Base-by-base conservation (phyloP, 106 monocot species). In the Vanilla planifolia region DNA sequence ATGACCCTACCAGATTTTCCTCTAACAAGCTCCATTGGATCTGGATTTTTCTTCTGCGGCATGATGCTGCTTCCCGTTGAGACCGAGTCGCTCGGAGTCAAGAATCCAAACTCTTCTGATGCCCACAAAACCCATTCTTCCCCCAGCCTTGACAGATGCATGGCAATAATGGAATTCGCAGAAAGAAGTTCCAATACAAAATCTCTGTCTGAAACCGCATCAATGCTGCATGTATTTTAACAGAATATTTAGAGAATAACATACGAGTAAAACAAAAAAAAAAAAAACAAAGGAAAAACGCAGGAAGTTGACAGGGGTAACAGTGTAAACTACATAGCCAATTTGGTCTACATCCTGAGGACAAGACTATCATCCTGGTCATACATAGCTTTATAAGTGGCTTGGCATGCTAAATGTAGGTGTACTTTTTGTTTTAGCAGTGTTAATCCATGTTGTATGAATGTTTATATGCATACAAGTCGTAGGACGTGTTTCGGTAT, bases 51-150 rank as follows among this genome's bases (percentile, higher is more conserved):
- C 78, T 90, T 95, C 40, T 95, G 95, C 40, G 95, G 90, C 90
- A 95, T 96, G 23, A 96, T 96, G 43, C 79, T 87, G 70, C 90
- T 91, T 53, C 96, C 96, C 17, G 86, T 83, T 46, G 91, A 79
- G 48, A 96, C 84, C 11, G 73, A 60, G 34, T 96, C 96, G 65
- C 84, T 96, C 14, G 96, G 83, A 6, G 73, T 75, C 55, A 96
- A 69, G 73, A 96, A 96, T 19, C 96, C 96, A 74, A 96, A 96
- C 53, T 96, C 96, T 44, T 96, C 96, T 56, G 96, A 91, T 37
- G 96, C 90, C 96, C 96, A 96, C 14, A 96, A 56, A 50, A 96
- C 96, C 96, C 96, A 96, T 60, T 96, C 96, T 65, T 96, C 96
- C 26, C 90, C 96, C 24, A 96, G 80, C 32, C 96, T 81, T 66